Evolutionary conservation across 2,329 filamentous ascomycete genomes (phyloP), one percentile per base, ranked within the genome.

Genomic region (Emmonsiellopsis sp.): DNA sequence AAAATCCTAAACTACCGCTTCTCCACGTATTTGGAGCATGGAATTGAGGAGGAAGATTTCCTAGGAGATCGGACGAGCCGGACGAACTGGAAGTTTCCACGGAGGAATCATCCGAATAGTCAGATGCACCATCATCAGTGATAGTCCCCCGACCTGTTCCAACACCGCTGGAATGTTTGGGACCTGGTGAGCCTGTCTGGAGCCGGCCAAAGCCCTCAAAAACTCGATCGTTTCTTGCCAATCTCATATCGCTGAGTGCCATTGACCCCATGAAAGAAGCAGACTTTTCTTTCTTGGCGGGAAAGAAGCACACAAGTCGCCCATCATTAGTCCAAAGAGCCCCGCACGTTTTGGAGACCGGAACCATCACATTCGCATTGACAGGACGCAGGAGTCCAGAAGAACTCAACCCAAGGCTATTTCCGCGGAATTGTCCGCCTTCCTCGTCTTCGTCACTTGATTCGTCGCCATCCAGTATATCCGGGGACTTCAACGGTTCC

Each of bases 401-500:
- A 32, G 68, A 75, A 56, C 76, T 74, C 65, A 72, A 68, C 31
- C 73, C 73, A 51, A 77, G 59, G 42, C 73, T 71, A 53, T 74
- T 70, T 21, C 66, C 70, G 52, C 71, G 69, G 53, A 67, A 66
- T 62, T 71, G 57, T 13, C 70, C 68, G 52, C 74, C 65, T 54
- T 73, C 70, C 54, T 91, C 88, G 58, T 91, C 87, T 56, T 88
- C 86, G 57, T 89, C 86, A 61, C 87, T 94, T 2, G 89, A 96
- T 59, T 88, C 92, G 58, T 93, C 88, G 54, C 87, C 86, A 33
- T 69, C 73, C 39, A 75, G 53, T 46, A 66, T 65, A 49, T 73
- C 66, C 11, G 73, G 67, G 44, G 71, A 69, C 56, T 76, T 72
- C 51, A 74, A 58, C 56, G 71, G 67, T 52, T 69, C 68, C 52